Conservation (phyloP, 1,139 yeast species). For the Hansenula sp. region DNA sequence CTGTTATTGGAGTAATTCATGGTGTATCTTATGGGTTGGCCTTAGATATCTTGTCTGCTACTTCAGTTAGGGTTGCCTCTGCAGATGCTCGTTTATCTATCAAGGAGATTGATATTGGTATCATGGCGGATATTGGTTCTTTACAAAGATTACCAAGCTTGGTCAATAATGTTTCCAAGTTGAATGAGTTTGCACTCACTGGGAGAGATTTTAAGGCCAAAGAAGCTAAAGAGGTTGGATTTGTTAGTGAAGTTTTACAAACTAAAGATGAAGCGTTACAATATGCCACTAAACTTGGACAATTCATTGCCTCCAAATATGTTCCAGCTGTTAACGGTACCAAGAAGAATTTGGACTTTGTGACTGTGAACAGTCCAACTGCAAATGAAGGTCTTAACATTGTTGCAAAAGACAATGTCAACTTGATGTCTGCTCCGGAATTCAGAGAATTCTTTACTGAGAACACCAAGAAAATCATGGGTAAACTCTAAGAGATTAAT, state of each 20-base stretch:
- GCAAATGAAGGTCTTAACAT: conserved; percentile 47
- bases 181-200: conserved; percentile 61
- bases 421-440: conserved; percentile 11
- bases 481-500: background rate
- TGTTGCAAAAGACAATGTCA: conserved; percentile 52
- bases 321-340: conserved; percentile 68
- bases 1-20: conserved; percentile 43
- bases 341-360: conserved; percentile 52
- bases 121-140: conserved; percentile 79
- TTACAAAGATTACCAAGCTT: conserved; percentile 62
- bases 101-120: conserved; percentile 69
- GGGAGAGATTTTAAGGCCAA: conserved; percentile 53
- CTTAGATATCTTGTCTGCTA: conserved; percentile 58
- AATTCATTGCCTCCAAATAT: conserved; percentile 42
- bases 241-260: conserved; percentile 45
- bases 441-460: conserved; percentile 4
- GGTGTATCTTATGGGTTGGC: conserved; percentile 59
- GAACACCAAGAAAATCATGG: conserved; percentile 1
- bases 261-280: conserved; percentile 48
- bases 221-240: conserved; percentile 57
- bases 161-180: conserved; percentile 53
- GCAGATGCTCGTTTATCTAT: conserved; percentile 54
- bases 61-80: conserved; percentile 55
- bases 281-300: conserved; percentile 48
- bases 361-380: conserved; percentile 39